Conservation (phyloP, 495 filamentous ascomycete species). For the Niebla homalea region DNA sequence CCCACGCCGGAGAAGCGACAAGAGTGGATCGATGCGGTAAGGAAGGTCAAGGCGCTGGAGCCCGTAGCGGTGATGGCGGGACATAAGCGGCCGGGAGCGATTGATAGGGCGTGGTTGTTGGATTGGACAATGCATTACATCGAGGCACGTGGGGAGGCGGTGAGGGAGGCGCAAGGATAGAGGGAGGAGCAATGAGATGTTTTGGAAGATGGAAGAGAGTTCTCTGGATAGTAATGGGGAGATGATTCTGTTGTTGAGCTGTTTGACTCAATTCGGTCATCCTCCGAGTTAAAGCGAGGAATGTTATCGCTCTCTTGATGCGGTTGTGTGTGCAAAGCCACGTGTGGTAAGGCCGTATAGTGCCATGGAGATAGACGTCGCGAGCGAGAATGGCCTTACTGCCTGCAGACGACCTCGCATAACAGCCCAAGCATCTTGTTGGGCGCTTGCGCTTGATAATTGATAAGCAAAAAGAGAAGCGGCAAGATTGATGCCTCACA, state of each 20-base stretch:
- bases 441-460: too few species aligned
- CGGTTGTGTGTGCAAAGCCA: too few species aligned
- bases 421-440: too few species aligned
- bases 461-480: too few species aligned
- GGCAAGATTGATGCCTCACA: too few species aligned
- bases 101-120: conserved; percentile 18
- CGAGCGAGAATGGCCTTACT: too few species aligned
- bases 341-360: too few species aligned
- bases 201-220: conserved; percentile 8
- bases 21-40: conserved; percentile 23
- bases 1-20: conserved; percentile 14
- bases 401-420: too few species aligned
- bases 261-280: conserved; percentile 8
- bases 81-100: conserved; percentile 19
- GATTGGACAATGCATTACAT: conserved; percentile 19
- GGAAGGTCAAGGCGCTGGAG: conserved; percentile 19
- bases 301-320: too few species aligned
- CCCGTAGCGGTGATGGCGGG: conserved; percentile 22
- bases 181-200: conserved; percentile 10
- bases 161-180: conserved; percentile 1
- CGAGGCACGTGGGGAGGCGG: conserved; percentile 4
- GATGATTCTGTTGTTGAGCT: conserved; percentile 14
- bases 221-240: conserved; percentile 13
- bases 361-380: too few species aligned
- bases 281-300: background rate